These are phyloP conservation scores for Dactylellina sp. DNA, from an alignment of 2,329 filamentous ascomycete species.

Conservation along the genomic window DNA sequence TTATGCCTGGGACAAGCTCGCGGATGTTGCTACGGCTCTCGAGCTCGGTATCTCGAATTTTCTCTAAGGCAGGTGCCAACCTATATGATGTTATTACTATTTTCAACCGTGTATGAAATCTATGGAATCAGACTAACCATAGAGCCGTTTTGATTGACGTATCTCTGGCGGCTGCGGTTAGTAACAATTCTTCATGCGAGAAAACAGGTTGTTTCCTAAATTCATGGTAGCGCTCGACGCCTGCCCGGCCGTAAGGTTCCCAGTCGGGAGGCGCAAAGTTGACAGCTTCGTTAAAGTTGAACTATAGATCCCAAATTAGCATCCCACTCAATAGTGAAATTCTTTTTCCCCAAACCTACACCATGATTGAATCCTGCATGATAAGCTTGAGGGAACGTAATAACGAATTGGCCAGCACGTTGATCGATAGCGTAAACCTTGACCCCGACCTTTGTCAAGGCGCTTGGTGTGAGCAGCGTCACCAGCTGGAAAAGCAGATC, in stretches of 20 bases:
- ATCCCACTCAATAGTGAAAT: neutral
- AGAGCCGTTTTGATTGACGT: conserved; percentile 89
- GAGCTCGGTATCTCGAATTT: conserved; percentile 80
- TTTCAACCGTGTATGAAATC: neutral
- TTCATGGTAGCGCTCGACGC: conserved; percentile 84
- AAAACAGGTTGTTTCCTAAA: conserved; percentile 96
- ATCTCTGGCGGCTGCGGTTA: conserved; percentile 86
- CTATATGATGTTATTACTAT: conserved; percentile 34
- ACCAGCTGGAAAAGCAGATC: conserved; percentile 96
- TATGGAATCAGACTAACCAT: conserved; percentile 66
- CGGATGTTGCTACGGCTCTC: conserved; percentile 76
- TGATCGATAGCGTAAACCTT: conserved; percentile 96
- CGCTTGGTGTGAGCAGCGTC: conserved; percentile 92
- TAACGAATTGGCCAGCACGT: conserved; percentile 91
- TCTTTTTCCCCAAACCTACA: conserved; percentile 45
- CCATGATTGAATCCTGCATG: conserved; percentile 98
- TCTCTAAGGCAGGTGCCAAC: conserved; percentile 86
- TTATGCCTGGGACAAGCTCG: conserved; percentile 58
- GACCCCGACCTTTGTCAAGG: conserved; percentile 91
- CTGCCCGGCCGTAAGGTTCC: conserved; percentile 89
- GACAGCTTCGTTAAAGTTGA: conserved; percentile 99
- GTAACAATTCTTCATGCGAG: conserved; percentile 92
- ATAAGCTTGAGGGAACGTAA: conserved; percentile 96
- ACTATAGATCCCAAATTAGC: conserved; percentile 64
- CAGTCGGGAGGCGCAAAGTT: conserved; percentile 96